Evolutionary conservation across 2,329 filamentous ascomycete genomes (phyloP), one percentile per base, ranked within the genome.

Genomic region (Diaporthe longicolla): DNA sequence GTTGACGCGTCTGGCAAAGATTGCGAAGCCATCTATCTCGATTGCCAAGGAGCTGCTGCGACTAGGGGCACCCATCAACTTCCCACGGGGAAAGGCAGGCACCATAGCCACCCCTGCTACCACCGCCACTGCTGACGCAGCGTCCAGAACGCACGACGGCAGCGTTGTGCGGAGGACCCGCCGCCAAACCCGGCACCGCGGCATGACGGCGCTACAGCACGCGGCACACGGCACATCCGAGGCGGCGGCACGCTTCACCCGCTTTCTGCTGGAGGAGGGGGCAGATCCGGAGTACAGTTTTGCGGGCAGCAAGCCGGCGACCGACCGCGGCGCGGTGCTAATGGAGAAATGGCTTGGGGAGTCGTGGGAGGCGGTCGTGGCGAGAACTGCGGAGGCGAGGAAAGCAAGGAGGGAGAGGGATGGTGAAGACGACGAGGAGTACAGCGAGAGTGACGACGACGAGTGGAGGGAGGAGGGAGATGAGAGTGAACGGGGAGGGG

Each of bases 61-160:
- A 24, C 68, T 71, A n/a, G 68, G 54, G n/a, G 68, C 68, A 19
- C 54, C 37, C 43, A 59, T 71, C 32, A 55, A 71, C 54, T 71
- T 50, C 32, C 68, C 68, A 8, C 35, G 26, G 17, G 15, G 17
- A 6, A 2, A 17, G 21, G 48, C n/a, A n/a, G n/a, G n/a, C n/a
- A n/a, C n/a, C n/a, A n/a, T n/a, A n/a, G n/a, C n/a, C n/a, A n/a
- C n/a, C n/a, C n/a, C n/a, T n/a, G n/a, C n/a, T n/a, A n/a, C n/a
- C n/a, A n/a, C n/a, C n/a, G n/a, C n/a, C n/a, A n/a, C n/a, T n/a
- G n/a, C n/a, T n/a, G n/a, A n/a, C n/a, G n/a, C n/a, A n/a, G n/a
- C n/a, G n/a, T n/a, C n/a, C n/a, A n/a, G n/a, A n/a, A n/a, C n/a
- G n/a, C n/a, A n/a, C n/a, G n/a, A n/a, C n/a, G n/a, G n/a, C n/a